Base-by-base conservation (phyloP, 1,284 basidiomycete species). In the Malassezia vespertilionis region DNA sequence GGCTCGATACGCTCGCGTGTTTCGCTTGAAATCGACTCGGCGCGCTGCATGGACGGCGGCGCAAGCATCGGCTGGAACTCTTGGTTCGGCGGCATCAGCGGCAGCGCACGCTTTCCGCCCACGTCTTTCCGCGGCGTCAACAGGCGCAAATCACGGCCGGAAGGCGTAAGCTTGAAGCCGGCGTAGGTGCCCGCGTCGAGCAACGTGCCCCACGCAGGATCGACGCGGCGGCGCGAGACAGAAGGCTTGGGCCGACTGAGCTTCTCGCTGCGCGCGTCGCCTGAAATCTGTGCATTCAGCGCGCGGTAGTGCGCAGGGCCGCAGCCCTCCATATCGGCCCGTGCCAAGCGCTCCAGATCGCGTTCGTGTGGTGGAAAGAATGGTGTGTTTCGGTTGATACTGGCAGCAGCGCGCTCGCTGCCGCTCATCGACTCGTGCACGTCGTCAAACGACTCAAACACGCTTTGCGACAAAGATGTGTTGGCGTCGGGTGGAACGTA, bases 351-450 rank as follows among this genome's bases (percentile, higher is more conserved):
- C 48, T 37, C 54, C 46, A 37, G 44, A 31, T 65, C 61, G 14
- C 61, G 52, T 10, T 49, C 36, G 36, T 57, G 54, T 10, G 56
- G 58, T 10, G 54, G 53, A 44, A 66, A 61, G 53, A 68, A 68
- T 10, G 65, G 64, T 17, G 64, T 60, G 49, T 60, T 51, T 12
- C 63, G 59, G 35, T 67, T 61, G 40, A 67, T 64, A 28, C 55
- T 59, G 0, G 60, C 61, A 2, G 61, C 63, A 10, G 56, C 56
- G 28, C 56, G 54, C 9, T 60, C 58, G 4, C 45, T 58, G 28
- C 63, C 54, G 41, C 57, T 57, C 34, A 57, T 56, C 40, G 60
- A 53, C 26, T 57, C 52, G 28, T 62, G 53, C 7, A 59, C 63
- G 18, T 64, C 55, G 39, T 57, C 53, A 15, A 61, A 41, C 10